Percentiles rank a stretch among this genome's conserved stretches.
These are phyloP conservation scores for Eustoma russellianum DNA, from an alignment of 257 asterid genomes.

Conservation along the genomic window DNA sequence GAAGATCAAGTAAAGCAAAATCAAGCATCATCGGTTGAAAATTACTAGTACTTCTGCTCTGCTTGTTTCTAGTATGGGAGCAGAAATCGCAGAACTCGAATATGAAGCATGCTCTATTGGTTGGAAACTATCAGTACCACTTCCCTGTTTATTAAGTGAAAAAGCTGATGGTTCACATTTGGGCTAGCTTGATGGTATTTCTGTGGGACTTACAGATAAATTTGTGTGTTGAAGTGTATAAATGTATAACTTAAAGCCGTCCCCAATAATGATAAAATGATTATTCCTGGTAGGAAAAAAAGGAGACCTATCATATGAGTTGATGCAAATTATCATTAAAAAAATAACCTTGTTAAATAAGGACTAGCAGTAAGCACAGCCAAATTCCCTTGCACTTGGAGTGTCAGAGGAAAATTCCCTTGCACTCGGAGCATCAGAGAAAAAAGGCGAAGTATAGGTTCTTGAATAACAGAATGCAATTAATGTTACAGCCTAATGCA, in stretches of 20 bases:
- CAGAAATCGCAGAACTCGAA: neutral
- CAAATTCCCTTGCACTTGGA: too few species aligned
- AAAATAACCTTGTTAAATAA: too few species aligned
- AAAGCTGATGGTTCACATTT: too few species aligned
- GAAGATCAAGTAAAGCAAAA: neutral
- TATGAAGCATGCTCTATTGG: neutral
- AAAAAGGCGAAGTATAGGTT: too few species aligned
- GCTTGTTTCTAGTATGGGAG: neutral
- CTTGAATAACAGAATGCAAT: too few species aligned
- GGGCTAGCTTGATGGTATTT: neutral
- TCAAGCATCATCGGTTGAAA: neutral
- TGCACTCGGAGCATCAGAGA: too few species aligned
- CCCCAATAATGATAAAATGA: neutral
- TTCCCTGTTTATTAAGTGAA: too few species aligned
- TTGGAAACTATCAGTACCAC: neutral
- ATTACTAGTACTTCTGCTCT: neutral
- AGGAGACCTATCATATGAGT: too few species aligned
- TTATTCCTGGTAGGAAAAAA: neutral
- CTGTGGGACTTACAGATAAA: neutral
- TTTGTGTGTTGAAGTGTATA: neutral
- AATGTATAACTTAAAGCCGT: neutral
- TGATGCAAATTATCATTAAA: too few species aligned
- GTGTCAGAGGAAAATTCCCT: too few species aligned
- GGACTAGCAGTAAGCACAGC: too few species aligned
- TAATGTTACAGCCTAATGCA: too few species aligned